Percentiles rank a stretch among this genome's conserved stretches.
These are phyloP conservation scores for Hymenoscyphus linearis DNA, from an alignment of 2,329 filamentous ascomycete genomes.

Conservation along the genomic window DNA sequence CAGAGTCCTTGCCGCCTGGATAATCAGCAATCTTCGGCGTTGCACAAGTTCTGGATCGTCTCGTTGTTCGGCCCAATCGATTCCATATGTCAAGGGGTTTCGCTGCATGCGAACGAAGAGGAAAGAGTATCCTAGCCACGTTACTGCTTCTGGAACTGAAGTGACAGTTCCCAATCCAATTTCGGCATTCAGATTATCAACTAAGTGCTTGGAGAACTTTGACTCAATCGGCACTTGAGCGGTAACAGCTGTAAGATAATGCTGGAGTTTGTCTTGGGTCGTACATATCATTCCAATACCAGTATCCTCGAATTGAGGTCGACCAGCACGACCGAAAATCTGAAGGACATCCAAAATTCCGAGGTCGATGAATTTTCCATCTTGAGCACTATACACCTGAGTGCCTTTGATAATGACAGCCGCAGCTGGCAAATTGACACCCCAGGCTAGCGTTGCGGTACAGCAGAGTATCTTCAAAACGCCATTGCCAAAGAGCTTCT, in stretches of 20 bases:
- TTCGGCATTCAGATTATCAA: conserved; percentile 96
- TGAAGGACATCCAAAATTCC: conserved; percentile 96
- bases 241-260: conserved; percentile 89
- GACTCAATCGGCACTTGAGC: conserved; percentile 97
- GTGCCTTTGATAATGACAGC: conserved; percentile 98
- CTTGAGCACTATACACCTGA: conserved; percentile 92
- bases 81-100: conserved; percentile 87
- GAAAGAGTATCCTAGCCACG: conserved; percentile 98
- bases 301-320: conserved; percentile 94
- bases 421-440: conserved; percentile 94
- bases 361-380: conserved; percentile 93
- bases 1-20: conserved; percentile 79
- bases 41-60: conserved; percentile 87
- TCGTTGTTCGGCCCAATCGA: conserved; percentile 85
- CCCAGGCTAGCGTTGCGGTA: conserved; percentile 96
- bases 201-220: conserved; percentile 86
- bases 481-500: conserved; percentile 82
- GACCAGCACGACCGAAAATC: conserved; percentile 96
- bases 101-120: conserved; percentile 94
- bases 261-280: conserved; percentile 83
- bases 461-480: conserved; percentile 97
- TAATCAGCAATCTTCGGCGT: conserved; percentile 76
- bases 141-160: conserved; percentile 85
- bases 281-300: conserved; percentile 99
- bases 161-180: conserved; percentile 92